phyloP scores from a whole-genome alignment of 345 rosid genomes.

The Salix suchowensis region DNA sequence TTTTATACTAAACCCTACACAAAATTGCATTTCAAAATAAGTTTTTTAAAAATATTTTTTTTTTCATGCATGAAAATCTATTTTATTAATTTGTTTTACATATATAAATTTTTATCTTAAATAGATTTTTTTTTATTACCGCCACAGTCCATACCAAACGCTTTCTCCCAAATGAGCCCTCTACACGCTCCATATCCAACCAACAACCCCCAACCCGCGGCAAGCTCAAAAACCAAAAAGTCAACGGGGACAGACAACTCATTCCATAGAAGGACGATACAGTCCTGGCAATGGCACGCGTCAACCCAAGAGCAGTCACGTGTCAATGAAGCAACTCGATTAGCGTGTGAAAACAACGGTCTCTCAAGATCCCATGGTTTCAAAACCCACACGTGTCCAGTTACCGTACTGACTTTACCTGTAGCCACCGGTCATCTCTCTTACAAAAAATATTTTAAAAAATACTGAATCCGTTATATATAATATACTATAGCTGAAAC shows the following conservation, averaged over 20 bases:
- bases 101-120: too few species aligned
- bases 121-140: too few species aligned
- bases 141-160: too few species aligned
- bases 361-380: slow-evolving; percentile 14
- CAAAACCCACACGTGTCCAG: slow-evolving; percentile 39
- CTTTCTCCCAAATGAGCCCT: slow-evolving; percentile 19
- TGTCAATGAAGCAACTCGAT: slow-evolving; percentile 22
- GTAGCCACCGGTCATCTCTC: slow-evolving; percentile 39
- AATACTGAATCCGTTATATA: background rate
- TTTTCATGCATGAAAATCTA: too few species aligned
- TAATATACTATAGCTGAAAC: background rate
- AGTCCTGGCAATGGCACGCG: slow-evolving; percentile 33
- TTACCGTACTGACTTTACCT: background rate
- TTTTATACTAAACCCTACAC: too few species aligned
- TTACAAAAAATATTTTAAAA: slow-evolving; percentile 4
- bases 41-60: too few species aligned
- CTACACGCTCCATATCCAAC: background rate
- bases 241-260: background rate
- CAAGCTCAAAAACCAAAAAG: background rate
- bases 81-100: too few species aligned
- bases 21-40: too few species aligned
- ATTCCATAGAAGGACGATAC: slow-evolving; percentile 10
- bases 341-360: slow-evolving; percentile 13
- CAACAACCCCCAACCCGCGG: background rate
- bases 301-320: slow-evolving; percentile 24